Evolutionary conservation across 495 filamentous ascomycete genomes (phyloP).

Genomic region (Pyrenula aspistea): DNA sequence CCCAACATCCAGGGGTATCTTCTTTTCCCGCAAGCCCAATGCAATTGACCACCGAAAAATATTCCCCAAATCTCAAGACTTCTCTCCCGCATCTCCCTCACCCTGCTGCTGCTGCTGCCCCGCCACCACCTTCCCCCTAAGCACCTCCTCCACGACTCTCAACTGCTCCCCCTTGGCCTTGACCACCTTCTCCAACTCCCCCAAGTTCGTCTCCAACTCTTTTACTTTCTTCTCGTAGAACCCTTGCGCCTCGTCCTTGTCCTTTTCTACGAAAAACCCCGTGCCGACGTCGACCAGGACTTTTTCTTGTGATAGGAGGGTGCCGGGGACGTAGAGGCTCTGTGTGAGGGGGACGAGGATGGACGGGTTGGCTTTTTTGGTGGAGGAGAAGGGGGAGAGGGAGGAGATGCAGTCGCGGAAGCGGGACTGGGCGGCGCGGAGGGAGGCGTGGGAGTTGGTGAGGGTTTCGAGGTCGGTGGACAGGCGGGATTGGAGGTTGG

Average conservation of each 20-base stretch:
- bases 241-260: slow-evolving; percentile 55
- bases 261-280: slow-evolving; percentile 95
- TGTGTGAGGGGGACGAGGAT: slow-evolving; percentile 86
- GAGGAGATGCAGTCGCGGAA: slow-evolving; percentile 80
- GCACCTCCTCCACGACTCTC: slow-evolving; percentile 72
- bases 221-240: slow-evolving; percentile 85
- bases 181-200: slow-evolving; percentile 77
- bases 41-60: no score
- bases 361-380: slow-evolving; percentile 68
- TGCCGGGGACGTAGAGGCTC: slow-evolving; percentile 85
- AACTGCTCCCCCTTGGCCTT: slow-evolving; percentile 75
- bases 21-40: no score
- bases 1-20: no score
- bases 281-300: slow-evolving; percentile 95
- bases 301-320: slow-evolving; percentile 46
- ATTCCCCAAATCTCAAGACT: no score
- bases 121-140: slow-evolving; percentile 46
- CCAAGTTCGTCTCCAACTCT: slow-evolving; percentile 63
- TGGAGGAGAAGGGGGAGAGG: slow-evolving; percentile 57
- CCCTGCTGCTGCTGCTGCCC: slow-evolving; percentile 7
- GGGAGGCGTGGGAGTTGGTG: slow-evolving; percentile 73
- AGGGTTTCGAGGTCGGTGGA: slow-evolving; percentile 92
- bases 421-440: slow-evolving; percentile 78
- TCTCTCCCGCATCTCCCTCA: not conserved
- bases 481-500: slow-evolving; percentile 79